Base-by-base conservation (phyloP, 1,139 yeast species). In the Yamadazyma jaroonii region DNA sequence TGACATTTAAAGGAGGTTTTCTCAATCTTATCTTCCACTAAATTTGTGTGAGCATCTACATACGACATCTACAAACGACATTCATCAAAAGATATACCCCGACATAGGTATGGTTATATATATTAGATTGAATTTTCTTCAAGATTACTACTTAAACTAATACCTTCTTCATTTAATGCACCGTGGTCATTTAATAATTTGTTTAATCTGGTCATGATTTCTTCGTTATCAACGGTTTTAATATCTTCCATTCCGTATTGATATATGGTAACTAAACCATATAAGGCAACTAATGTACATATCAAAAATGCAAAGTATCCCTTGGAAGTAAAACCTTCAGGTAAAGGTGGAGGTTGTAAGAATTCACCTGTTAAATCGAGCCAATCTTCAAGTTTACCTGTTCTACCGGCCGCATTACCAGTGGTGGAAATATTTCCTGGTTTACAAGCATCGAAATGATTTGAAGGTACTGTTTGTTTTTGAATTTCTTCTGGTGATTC, bases 371-470 rank as follows among this genome's bases (percentile, higher is more conserved):
- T 53, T 48, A 92, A 72, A 59, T 90, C 79, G 32, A 77, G 52
- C 67, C 74, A 82, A 57, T 85, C 72, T 2, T 55, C 63, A 31
- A 72, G 54, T 12, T 57, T 34, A 6, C 60, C 61, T 37, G 29
- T 47, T 64, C 84, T 83, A 34, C 79, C 95, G 29, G 97, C 97
- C 38, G 97, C 97, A 58, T 90, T 90, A 52, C 96, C 96, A 29
- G 56, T 58, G 42, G 53, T 56, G 7, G 79, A 59, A 38, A 81
- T 64, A 35, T 74, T 72, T 29, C 67, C 71, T 24, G 67, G 69
- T 27, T 59, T 56, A 67, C 97, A 90, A 9, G 77, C 76, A 13
- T 70, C 73, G 37, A 61, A 62, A 63, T 85, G 92, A 50, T 71
- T 67, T 2, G 71, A 72, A 25, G 86, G 74, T 38, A 77, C 63